Conservation (phyloP, 2,329 filamentous ascomycete genomes). For the Fusarium zealandicum region DNA sequence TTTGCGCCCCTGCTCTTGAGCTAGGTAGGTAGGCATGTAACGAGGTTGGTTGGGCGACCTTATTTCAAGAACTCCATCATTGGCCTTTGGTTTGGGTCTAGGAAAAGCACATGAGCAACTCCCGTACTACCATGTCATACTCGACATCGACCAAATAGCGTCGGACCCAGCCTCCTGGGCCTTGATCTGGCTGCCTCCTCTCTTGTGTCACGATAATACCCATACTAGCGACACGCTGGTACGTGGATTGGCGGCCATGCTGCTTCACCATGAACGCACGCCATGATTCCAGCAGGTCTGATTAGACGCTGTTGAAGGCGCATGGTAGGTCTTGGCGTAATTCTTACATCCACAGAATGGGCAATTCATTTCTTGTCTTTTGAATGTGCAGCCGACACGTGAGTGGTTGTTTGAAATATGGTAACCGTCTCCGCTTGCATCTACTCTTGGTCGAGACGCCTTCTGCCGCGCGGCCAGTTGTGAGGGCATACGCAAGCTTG, state of each 20-base stretch:
- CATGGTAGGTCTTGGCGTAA: not conserved
- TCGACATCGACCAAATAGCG: too few species aligned
- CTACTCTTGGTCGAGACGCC: not conserved
- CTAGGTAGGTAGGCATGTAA: too few species aligned
- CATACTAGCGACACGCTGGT: too few species aligned
- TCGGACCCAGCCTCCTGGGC: too few species aligned
- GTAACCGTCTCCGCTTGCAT: constrained; percentile 7
- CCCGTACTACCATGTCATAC: not conserved
- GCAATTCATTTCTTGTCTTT: not conserved
- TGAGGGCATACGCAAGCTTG: constrained; percentile 1
- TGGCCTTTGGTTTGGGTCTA: too few species aligned
- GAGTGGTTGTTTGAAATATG: not conserved
- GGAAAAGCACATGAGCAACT: not conserved
- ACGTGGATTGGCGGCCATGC: too few species aligned
- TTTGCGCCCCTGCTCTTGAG: not conserved
- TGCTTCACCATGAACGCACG: too few species aligned
- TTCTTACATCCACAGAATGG: not conserved
- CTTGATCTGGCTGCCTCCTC: too few species aligned
- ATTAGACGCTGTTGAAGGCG: too few species aligned
- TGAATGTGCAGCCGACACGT: not conserved
- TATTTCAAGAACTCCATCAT: not conserved
- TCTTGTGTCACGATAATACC: too few species aligned
- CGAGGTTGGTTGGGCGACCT: constrained; percentile 14
- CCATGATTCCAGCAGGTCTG: too few species aligned
- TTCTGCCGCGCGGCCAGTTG: not conserved